A percentile compares a stretch with the other conserved stretches of the same genome.
These are phyloP conservation scores for Aspergillus mulundensis DNA, from an alignment of 495 filamentous ascomycete species.

Conservation along the genomic window DNA sequence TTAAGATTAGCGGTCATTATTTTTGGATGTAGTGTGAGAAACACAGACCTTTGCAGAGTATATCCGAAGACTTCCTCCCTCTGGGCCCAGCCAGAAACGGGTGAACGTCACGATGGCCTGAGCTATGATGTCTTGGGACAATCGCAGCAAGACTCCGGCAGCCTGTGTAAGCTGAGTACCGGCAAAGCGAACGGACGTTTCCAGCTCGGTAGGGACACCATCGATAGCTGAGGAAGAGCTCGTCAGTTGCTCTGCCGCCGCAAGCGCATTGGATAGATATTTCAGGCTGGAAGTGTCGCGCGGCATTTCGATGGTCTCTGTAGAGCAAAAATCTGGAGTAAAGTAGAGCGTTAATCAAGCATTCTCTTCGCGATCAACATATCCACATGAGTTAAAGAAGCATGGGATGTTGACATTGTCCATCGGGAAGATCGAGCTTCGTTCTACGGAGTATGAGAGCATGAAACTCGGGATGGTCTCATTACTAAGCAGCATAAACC, in stretches of 20 bases:
- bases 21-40: not conserved
- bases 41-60: constrained; percentile 50
- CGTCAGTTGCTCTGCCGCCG: constrained; percentile 75
- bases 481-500: no score
- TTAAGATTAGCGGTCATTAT: not conserved
- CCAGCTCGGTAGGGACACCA: constrained; percentile 71
- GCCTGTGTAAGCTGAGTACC: constrained; percentile 77
- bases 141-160: constrained; percentile 76
- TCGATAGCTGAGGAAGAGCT: constrained; percentile 63
- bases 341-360: not conserved
- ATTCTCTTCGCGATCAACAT: not conserved
- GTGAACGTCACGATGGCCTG: constrained; percentile 84
- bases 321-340: not conserved
- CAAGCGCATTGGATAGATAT: constrained; percentile 77
- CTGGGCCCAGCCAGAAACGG: constrained; percentile 75
- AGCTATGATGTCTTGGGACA: constrained; percentile 86
- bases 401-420: not conserved
- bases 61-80: constrained; percentile 58
- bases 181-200: constrained; percentile 55
- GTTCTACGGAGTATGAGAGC: no score
- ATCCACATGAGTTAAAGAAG: not conserved
- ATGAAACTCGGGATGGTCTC: no score
- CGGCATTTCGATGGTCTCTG: not conserved
- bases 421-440: no score
- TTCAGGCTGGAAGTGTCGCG: constrained; percentile 34